A percentile compares a stretch with the other conserved stretches of the same genome.
Conservation (phyloP, 345 rosid genomes). For the Chamaenerion angustifolium region DNA sequence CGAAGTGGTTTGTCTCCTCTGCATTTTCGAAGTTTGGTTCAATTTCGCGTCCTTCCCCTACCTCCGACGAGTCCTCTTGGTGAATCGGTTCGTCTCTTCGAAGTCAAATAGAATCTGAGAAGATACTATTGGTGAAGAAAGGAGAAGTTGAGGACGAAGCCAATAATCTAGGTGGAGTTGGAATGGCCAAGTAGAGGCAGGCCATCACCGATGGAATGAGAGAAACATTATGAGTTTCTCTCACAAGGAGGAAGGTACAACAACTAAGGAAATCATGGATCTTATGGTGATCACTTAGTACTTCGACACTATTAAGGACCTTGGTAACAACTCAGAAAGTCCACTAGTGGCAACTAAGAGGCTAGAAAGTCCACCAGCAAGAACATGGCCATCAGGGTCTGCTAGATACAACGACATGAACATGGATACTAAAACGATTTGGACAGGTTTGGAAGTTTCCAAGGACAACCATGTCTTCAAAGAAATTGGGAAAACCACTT, state of each 20-base stretch:
- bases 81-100: too few relatives aligned
- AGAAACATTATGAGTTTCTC: constrained; percentile 94
- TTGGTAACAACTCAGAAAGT: constrained; percentile 82
- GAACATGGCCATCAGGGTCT: constrained; percentile 35
- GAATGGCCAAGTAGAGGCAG: constrained; percentile 97
- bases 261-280: constrained; percentile 95
- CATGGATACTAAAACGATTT: too few relatives aligned
- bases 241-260: constrained; percentile 73
- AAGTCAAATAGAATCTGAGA: constrained; percentile 97
- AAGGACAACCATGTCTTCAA: too few relatives aligned
- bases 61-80: too few relatives aligned
- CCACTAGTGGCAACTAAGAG: constrained; percentile 41
- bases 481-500: too few relatives aligned
- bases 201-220: constrained; percentile 92
- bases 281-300: constrained; percentile 93
- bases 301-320: constrained; percentile 88
- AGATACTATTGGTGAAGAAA: constrained; percentile 67
- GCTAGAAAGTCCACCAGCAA: constrained; percentile 41
- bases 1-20: too few relatives aligned
- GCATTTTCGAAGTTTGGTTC: too few relatives aligned
- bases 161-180: constrained; percentile 88
- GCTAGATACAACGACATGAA: constrained; percentile 13
- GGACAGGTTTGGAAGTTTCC: too few relatives aligned
- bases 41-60: too few relatives aligned
- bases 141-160: constrained; percentile 97